Base-by-base conservation (phyloP, 768 basidiomycete genomes). In the Pleurotus giganteus region DNA sequence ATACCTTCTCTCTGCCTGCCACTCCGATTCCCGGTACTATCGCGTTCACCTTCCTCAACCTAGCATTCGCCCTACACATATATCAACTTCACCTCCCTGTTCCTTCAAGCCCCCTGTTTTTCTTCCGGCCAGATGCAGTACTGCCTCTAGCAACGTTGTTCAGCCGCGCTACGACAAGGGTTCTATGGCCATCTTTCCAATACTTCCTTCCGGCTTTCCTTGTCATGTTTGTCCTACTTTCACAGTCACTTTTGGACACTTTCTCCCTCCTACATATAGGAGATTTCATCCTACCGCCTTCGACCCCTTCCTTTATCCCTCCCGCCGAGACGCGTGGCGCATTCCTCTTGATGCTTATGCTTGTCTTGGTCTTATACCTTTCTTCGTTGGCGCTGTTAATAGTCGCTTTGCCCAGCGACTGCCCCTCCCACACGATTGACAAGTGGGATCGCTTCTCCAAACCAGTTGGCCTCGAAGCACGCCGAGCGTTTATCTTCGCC, bases 201-300 rank as follows among this genome's bases (percentile, higher is more conserved):
- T 80, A 81, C 60, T 82, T 82, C 64, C 58, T 80, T 19, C 83
- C 83, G 0, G 68, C 74, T 2, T 59, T 79, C n/a, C 43, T 82
- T 15, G 45, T 81, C 2, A 65, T 76, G 7, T 61, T 70, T 15
- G 72, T 71, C 57, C 68, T 82, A 32, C 60, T 85, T 23, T 83
- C 81, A 2, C 60, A 72, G 19, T 79, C 84, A 0, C 63, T 86
- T 19, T 64, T 65, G 9, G 77, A 81, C 53, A 66, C 66, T 1
- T 69, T 74, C 47, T 51, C 9, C 11, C 41, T 23, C 41, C 15
- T 1, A 24, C 36, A 36, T n/a, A 31, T 47, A 24, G 13, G 2
- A 36, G 52, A 26, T 53, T 28, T 44, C 19, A 13, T 7, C 55
- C 12, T 56, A 61, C 5, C 45, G 59, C 34, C 43, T 59, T 29